Conservation (phyloP, 331 rosid genomes). For the Erythrophleum ivorense region DNA sequence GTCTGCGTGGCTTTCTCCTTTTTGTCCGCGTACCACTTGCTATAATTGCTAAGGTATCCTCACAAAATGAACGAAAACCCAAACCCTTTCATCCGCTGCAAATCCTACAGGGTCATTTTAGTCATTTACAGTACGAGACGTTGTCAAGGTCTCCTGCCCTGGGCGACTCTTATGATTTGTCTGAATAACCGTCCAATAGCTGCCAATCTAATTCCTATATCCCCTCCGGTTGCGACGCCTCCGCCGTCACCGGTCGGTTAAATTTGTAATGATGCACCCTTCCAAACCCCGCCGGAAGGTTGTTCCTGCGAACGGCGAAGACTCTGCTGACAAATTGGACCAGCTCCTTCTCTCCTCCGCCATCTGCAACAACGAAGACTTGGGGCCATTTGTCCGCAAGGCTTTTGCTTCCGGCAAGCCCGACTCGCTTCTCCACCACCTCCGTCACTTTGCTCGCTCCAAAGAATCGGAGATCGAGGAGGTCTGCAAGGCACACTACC, state of each 20-base stretch:
- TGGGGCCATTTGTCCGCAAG: conserved; percentile 91
- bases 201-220: conserved; percentile 47
- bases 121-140: conserved; percentile 23
- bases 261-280: conserved; percentile 53
- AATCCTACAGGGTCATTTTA: conserved; percentile 12
- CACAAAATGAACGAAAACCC: background rate
- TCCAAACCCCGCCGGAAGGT: conserved; percentile 79
- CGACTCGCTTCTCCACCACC: conserved; percentile 85
- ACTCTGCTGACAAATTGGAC: conserved; percentile 84
- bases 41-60: background rate
- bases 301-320: conserved; percentile 69
- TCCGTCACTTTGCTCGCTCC: conserved; percentile 88
- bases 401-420: conserved; percentile 86
- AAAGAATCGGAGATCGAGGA: conserved; percentile 98
- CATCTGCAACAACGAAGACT: conserved; percentile 92
- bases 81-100: background rate
- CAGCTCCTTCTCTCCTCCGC: conserved; percentile 85
- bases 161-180: conserved; percentile 29
- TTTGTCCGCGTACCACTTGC: background rate
- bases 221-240: conserved; percentile 46
- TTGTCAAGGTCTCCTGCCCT: background rate
- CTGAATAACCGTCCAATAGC: conserved; percentile 26
- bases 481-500: conserved; percentile 98
- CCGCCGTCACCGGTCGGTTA: conserved; percentile 14
- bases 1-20: background rate